Percentiles rank a stretch among this genome's conserved stretches.
These are phyloP conservation scores for Anthoceros angustus DNA, from an alignment of 225 moss, liverwort and hornwort species.

Conservation along the genomic window DNA sequence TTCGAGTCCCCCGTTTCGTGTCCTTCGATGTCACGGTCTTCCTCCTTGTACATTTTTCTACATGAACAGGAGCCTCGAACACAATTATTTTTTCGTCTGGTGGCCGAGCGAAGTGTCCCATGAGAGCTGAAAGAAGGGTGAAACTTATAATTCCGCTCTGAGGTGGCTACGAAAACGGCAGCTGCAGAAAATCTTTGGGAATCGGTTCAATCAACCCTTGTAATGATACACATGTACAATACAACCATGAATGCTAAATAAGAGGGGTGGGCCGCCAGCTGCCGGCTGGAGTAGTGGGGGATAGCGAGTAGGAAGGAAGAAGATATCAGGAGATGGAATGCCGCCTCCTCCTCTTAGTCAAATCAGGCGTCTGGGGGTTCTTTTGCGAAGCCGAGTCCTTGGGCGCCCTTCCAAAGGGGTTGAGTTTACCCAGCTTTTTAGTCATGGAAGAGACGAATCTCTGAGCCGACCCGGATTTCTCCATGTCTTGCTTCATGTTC, in stretches of 20 bases:
- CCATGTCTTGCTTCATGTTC: slow-evolving; percentile 70
- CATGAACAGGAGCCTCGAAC: too few species aligned
- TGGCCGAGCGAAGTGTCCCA: too few species aligned
- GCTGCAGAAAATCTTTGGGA: too few species aligned
- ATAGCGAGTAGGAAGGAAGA: background rate
- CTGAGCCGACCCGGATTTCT: slow-evolving; percentile 50
- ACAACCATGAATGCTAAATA: background rate
- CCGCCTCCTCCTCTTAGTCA: slow-evolving; percentile 43
- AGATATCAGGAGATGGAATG: slow-evolving; percentile 68
- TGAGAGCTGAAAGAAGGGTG: too few species aligned
- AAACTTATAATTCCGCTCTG: too few species aligned
- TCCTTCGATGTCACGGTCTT: too few species aligned
- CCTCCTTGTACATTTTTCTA: too few species aligned
- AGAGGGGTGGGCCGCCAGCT: background rate
- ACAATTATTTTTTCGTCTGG: too few species aligned
- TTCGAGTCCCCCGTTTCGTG: too few species aligned
- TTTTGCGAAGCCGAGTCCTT: slow-evolving; percentile 39
- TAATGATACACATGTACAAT: slow-evolving; percentile 5
- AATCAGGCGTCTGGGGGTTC: slow-evolving; percentile 58
- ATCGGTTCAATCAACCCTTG: background rate
- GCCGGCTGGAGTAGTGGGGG: background rate
- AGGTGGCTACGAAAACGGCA: too few species aligned
- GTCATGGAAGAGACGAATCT: slow-evolving; percentile 59
- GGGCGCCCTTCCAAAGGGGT: slow-evolving; percentile 58
- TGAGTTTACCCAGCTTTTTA: slow-evolving; percentile 79